Evolutionary conservation across 2,329 filamentous ascomycete species (phyloP), one percentile per base, ranked within the genome.

Genomic region (Pestalotiopsis sp.): DNA sequence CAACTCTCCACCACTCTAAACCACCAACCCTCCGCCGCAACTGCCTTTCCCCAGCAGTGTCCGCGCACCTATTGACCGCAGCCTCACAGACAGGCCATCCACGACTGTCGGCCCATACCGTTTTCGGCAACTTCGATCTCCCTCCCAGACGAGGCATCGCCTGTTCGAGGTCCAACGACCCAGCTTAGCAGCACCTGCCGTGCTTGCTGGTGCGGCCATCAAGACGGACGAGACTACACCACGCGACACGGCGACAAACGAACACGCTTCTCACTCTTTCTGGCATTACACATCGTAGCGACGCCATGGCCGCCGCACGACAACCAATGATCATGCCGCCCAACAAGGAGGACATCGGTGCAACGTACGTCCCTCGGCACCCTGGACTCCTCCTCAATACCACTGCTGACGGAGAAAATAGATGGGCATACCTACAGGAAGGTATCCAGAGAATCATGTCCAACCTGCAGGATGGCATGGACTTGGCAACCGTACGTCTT

Each of bases 361-460:
- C 66, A 38, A 67, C 66, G 66, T 67, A 63, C 9, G 58, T 23
- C 23, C 27, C 39, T 12, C 45, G 11, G 17, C 59, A 2, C 11
- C 39, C 38, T 12, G 31, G 9, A 27, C 27, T n/a, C n/a, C 39
- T 65, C n/a, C 11, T n/a, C 64, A 9, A 31, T 36, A n/a, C 25
- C 59, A n/a, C 58, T 23, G 23, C 65, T 67, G 41, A 67, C 56
- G 20, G n/a, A 27, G 36, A 20, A n/a, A 23, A 13, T 75, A 97
- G 93, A 83, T 99, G 96, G 96, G 85, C 87, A 69, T 98, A 97
- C 80, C 87, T 99, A 66, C 92, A 98, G 80, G 87, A 87, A 70
- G 95, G 95, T 72, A 94, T 99, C 74, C 90, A 94, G 73, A 93
- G 92, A 79, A 97, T 99, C 78, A 98, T 99, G 95, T 89, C 90